These are phyloP conservation scores for Cordia subcordata DNA, from an alignment of 257 asterid genomes.

Conservation along the genomic window DNA sequence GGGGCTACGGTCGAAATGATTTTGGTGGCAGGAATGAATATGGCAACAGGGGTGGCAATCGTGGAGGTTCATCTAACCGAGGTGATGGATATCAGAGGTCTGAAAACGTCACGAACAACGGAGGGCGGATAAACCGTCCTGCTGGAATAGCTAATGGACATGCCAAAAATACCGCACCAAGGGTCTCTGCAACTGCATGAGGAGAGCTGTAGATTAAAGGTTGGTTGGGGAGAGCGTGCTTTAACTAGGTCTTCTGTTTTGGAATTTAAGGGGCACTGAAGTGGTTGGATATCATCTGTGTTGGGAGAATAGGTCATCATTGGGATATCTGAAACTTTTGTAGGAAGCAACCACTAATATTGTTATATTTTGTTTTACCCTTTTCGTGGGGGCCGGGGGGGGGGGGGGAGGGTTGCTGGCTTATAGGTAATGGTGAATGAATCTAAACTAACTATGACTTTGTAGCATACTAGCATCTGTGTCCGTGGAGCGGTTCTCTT, in stretches of 20 bases:
- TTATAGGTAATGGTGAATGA: slow-evolving; percentile 16
- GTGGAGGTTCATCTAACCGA: slow-evolving; percentile 54
- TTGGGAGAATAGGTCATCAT: neutral
- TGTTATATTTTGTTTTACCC: slow-evolving; percentile 1
- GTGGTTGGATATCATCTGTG: slow-evolving; percentile 9
- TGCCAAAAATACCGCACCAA: slow-evolving; percentile 40
- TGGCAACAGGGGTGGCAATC: slow-evolving; percentile 51
- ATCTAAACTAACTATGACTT: neutral
- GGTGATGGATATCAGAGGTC: slow-evolving; percentile 63
- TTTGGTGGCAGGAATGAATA: slow-evolving; percentile 54
- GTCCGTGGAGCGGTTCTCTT: neutral
- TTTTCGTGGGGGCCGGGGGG: neutral
- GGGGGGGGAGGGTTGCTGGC: neutral
- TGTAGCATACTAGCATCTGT: neutral
- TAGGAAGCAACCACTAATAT: slow-evolving; percentile 8
- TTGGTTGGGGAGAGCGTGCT: slow-evolving; percentile 11
- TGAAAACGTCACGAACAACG: slow-evolving; percentile 32
- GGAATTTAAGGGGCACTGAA: neutral
- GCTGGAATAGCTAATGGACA: slow-evolving; percentile 51
- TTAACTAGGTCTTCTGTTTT: slow-evolving; percentile 23
- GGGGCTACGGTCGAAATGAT: slow-evolving; percentile 60
- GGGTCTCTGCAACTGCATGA: slow-evolving; percentile 66
- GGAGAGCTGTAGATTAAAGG: slow-evolving; percentile 15
- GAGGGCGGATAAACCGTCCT: slow-evolving; percentile 42
- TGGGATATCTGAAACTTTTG: slow-evolving; percentile 21